phyloP scores from a whole-genome alignment of 2,329 filamentous ascomycete genomes.

The Bipolaris zeicola region DNA sequence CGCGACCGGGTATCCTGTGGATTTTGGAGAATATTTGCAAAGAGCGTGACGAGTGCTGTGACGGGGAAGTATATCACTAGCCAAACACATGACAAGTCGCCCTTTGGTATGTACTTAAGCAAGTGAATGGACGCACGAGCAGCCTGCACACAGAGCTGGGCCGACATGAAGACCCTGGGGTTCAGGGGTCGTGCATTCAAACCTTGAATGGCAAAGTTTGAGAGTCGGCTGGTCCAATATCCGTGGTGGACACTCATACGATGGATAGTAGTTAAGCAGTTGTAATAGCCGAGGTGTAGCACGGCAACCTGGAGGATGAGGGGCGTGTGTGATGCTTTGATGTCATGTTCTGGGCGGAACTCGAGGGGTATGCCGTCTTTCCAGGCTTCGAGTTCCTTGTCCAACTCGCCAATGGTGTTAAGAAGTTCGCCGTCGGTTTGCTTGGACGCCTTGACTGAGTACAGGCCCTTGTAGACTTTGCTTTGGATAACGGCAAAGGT shows the following conservation, averaged over 20 bases:
- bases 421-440: slow-evolving; percentile 91
- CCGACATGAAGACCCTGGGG: slow-evolving; percentile 91
- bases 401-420: slow-evolving; percentile 93
- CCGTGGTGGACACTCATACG: slow-evolving; percentile 98
- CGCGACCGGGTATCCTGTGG: slow-evolving; percentile 86
- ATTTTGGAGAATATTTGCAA: slow-evolving; percentile 95
- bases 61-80: slow-evolving; percentile 96
- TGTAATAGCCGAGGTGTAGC: slow-evolving; percentile 96
- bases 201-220: slow-evolving; percentile 93
- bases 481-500: slow-evolving; percentile 91
- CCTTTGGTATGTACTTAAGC: slow-evolving; percentile 94
- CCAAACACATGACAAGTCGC: slow-evolving; percentile 95
- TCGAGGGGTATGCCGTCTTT: slow-evolving; percentile 95
- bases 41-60: slow-evolving; percentile 90
- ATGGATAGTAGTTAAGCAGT: slow-evolving; percentile 95
- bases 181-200: slow-evolving; percentile 90
- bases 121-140: slow-evolving; percentile 91
- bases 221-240: slow-evolving; percentile 95
- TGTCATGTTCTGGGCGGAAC: slow-evolving; percentile 96
- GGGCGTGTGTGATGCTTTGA: slow-evolving; percentile 88
- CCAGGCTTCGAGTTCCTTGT: slow-evolving; percentile 84
- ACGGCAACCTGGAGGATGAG: slow-evolving; percentile 94
- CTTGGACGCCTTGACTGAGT: slow-evolving; percentile 89
- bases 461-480: slow-evolving; percentile 89
- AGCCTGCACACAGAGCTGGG: slow-evolving; percentile 88